Evolutionary conservation across 257 asterid species (phyloP), one percentile per base, ranked within the genome.

Genomic region (Lavandula angustifolia): DNA sequence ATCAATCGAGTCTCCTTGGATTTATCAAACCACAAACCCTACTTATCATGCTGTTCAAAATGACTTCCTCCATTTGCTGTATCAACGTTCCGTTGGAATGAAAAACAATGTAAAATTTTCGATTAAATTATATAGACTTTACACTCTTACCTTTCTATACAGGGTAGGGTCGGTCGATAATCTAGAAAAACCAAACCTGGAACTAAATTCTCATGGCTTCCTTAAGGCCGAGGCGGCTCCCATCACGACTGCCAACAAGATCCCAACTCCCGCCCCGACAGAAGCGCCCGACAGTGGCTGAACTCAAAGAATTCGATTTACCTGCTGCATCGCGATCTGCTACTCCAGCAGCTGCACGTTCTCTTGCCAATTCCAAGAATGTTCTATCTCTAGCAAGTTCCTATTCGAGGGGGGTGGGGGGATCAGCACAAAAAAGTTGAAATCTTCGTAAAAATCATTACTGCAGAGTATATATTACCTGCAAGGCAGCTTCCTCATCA

Each of bases 221-320:
- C 99, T 83, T 80, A 84, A 74, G 70, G 97, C 92, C 0, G 99
- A 94, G 68, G 96, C 99, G 37, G 99, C 99, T 66, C 96, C 97
- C 95, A 90, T 82, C 42, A 90, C 99, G 10, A 94, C 94, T 1
- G 99, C 99, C 77, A 94, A 73, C 35, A 90, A 64, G 72, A 94
- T 75, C 59, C 99, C 99, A 4, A 94, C 85, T 71, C 96, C 99
- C 2, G 99, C 99, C 50, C 99, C 99, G 13, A 94, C 81, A 7
- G 97, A 94, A 52, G 97, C 99, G 10, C 99, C 99, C 99, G 48
- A 92, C 87, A 9, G 99, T 80, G 0, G 99, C 97, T 31, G 97
- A 91, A 67, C 63, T 55, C 65, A 81, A 47, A 37, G 95, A 75
- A 64, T 71, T 81, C 16, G 82, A 82, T 76, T 82, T 87, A 32